Evolutionary conservation across 2,329 filamentous ascomycete genomes (phyloP).

Genomic region (Colletotrichum falcatum): DNA sequence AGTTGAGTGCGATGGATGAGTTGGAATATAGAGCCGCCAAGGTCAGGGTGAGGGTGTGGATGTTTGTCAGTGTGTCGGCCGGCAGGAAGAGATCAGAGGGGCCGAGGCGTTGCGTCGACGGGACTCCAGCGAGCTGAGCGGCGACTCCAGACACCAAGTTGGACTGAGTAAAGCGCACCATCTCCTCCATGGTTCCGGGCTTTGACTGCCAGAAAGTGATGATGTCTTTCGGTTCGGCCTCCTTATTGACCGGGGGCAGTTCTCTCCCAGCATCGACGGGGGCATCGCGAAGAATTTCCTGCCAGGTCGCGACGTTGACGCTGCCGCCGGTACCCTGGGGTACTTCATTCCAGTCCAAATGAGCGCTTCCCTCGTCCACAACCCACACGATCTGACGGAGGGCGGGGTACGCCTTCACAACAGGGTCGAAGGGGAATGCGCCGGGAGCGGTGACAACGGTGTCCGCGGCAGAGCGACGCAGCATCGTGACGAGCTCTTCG

Average conservation of each 20-base stretch:
- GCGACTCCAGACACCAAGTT: constrained; percentile 92
- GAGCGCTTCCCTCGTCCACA: constrained; percentile 87
- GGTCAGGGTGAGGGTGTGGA: constrained; percentile 83
- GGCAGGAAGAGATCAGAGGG: constrained; percentile 86
- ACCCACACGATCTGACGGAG: constrained; percentile 91
- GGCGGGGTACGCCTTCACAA: constrained; percentile 75
- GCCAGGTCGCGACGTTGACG: constrained; percentile 91
- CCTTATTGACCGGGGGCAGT: constrained; percentile 72
- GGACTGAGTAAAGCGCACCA: constrained; percentile 83
- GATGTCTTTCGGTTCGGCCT: constrained; percentile 64
- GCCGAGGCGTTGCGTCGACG: constrained; percentile 78
- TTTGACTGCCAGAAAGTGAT: constrained; percentile 75
- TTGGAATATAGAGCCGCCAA: constrained; percentile 88
- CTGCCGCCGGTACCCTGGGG: constrained; percentile 80
- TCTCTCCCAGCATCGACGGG: constrained; percentile 68
- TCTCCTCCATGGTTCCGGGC: constrained; percentile 68
- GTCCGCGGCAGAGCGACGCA: constrained; percentile 81
- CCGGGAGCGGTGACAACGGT: constrained; percentile 87
- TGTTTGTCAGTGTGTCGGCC: constrained; percentile 82
- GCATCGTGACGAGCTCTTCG: constrained; percentile 76
- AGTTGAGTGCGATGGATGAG: constrained; percentile 87
- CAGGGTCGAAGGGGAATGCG: constrained; percentile 81
- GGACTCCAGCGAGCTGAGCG: constrained; percentile 80
- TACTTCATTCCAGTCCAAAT: constrained; percentile 95
- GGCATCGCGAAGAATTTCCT: constrained; percentile 83